Conservation (phyloP, 164 flowering plant species). For the Stephania japonica region DNA sequence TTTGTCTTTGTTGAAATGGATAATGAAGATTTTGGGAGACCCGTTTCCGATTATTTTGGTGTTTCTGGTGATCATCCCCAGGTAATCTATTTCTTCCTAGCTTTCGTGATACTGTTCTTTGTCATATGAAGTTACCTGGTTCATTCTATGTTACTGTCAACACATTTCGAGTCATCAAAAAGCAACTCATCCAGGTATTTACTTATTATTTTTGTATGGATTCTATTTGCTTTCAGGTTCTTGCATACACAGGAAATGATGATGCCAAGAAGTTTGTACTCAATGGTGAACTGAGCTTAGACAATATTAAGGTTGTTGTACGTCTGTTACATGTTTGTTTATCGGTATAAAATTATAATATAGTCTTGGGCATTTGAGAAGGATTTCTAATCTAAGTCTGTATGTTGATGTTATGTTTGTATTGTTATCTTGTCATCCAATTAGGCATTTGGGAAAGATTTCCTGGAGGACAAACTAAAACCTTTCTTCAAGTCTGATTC, state of each 20-base stretch:
- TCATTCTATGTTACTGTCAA: background rate
- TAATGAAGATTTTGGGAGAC: constrained; percentile 81
- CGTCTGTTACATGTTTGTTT: background rate
- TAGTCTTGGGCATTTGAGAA: background rate
- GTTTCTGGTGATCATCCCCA: constrained; percentile 58
- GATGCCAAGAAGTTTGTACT: constrained; percentile 58
- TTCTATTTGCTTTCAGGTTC: constrained; percentile 35
- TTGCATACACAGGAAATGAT: constrained; percentile 74
- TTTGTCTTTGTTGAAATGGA: constrained; percentile 77
- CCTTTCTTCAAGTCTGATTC: constrained; percentile 94
- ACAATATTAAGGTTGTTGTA: constrained; percentile 56
- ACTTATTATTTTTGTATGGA: background rate
- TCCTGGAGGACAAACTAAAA: constrained; percentile 77
- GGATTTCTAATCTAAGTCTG: background rate
- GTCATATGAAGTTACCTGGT: background rate
- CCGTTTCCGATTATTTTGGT: constrained; percentile 90
- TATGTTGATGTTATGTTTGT: background rate
- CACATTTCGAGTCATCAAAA: background rate
- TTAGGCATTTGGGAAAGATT: constrained; percentile 71
- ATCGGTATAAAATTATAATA: background rate
- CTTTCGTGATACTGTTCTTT: constrained; percentile 1
- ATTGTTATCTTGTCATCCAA: constrained; percentile 4
- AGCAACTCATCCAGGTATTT: background rate
- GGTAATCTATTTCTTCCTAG: constrained; percentile 25
- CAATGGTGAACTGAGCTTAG: constrained; percentile 59